phyloP scores from a whole-genome alignment of 768 basidiomycete genomes.

The Rhizopogon rudus region DNA sequence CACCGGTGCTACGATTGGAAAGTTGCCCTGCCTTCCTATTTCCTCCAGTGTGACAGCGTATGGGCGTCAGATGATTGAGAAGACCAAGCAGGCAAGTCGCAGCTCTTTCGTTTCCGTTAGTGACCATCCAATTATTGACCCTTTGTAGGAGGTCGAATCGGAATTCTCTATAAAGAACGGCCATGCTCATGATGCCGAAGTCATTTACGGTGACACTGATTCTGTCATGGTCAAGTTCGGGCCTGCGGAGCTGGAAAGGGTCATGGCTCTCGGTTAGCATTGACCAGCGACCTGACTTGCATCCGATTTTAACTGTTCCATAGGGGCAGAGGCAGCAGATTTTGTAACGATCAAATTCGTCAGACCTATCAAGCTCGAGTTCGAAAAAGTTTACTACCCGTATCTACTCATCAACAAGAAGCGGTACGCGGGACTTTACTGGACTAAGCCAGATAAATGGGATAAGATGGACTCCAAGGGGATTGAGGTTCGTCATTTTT shows the following conservation, averaged over 20 bases:
- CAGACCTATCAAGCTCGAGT: slow-evolving; percentile 96
- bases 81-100: slow-evolving; percentile 72
- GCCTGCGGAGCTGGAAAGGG: slow-evolving; percentile 74
- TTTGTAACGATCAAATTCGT: slow-evolving; percentile 88
- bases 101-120: background rate
- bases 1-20: slow-evolving; percentile 96
- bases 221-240: slow-evolving; percentile 99
- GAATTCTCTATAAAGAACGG: slow-evolving; percentile 86
- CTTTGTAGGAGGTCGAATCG: slow-evolving; percentile 74
- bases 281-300: background rate
- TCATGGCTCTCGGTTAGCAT: slow-evolving; percentile 83
- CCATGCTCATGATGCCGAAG: slow-evolving; percentile 79
- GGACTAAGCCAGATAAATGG: slow-evolving; percentile 92
- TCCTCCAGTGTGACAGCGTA: slow-evolving; percentile 95
- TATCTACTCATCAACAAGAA: slow-evolving; percentile 99
- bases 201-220: slow-evolving; percentile 99
- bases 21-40: slow-evolving; percentile 91
- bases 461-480: slow-evolving; percentile 99
- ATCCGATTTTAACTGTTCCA: background rate
- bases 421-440: slow-evolving; percentile 96
- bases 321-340: slow-evolving; percentile 90
- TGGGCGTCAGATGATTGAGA: slow-evolving; percentile 98
- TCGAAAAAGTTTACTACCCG: slow-evolving; percentile 99
- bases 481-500: slow-evolving; percentile 69
- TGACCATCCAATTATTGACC: background rate